phyloP scores from a whole-genome alignment of 23 red algal genomes.

The Chondrus crispus region DNA sequence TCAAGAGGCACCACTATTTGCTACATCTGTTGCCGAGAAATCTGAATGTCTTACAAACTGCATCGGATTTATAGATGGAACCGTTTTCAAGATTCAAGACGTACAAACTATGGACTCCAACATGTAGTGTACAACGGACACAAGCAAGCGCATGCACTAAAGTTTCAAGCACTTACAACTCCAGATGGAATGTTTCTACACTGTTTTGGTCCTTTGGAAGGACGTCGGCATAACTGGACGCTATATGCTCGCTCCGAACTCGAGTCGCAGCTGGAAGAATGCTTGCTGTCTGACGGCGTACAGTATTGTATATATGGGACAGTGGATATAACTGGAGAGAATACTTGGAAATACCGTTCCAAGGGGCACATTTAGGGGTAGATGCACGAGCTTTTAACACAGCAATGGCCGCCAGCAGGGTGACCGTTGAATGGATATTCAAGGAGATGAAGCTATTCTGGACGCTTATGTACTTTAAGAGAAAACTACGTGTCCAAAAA shows the following conservation, averaged over 20 bases:
- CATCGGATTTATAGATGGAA: constrained; percentile 1
- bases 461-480: too few species aligned
- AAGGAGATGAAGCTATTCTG: neutral
- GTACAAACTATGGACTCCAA: neutral
- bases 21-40: neutral
- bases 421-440: neutral
- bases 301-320: constrained; percentile 17
- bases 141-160: neutral
- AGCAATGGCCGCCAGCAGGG: neutral
- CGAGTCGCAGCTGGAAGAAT: neutral
- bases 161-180: neutral
- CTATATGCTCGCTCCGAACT: neutral
- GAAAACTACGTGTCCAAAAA: too few species aligned
- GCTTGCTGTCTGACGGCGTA: neutral
- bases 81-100: neutral
- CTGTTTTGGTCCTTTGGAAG: neutral
- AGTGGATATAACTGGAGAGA: neutral
- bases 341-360: neutral
- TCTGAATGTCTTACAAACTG: neutral
- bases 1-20: neutral
- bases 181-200: constrained; percentile 1
- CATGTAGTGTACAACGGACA: neutral
- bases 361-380: neutral
- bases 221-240: neutral
- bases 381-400: neutral